Conservation (phyloP, 495 filamentous ascomycete species). For the Penicillium verhagenii region DNA sequence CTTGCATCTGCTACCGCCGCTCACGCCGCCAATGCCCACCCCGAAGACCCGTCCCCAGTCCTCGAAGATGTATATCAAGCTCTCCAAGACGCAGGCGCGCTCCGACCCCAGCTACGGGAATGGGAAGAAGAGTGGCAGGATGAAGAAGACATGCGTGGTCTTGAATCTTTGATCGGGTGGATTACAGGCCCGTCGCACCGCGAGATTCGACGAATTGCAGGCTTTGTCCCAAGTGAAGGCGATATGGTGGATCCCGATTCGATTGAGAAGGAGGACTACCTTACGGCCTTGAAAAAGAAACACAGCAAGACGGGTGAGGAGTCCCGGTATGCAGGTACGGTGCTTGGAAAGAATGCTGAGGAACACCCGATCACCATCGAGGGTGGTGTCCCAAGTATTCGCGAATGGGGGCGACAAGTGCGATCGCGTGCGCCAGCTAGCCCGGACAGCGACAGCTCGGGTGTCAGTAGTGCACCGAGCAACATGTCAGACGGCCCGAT, state of each 20-base stretch:
- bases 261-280: constrained; percentile 66
- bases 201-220: constrained; percentile 72
- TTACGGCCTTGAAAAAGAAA: constrained; percentile 78
- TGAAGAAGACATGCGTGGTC: constrained; percentile 70
- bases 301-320: constrained; percentile 82
- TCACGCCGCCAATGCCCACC: constrained; percentile 58
- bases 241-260: constrained; percentile 47
- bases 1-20: constrained; percentile 62
- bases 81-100: constrained; percentile 68
- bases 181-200: constrained; percentile 61
- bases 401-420: constrained; percentile 58
- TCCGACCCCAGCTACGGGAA: constrained; percentile 59
- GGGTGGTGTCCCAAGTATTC: constrained; percentile 66
- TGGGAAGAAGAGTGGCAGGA: constrained; percentile 59
- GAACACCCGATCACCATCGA: constrained; percentile 68
- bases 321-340: constrained; percentile 74
- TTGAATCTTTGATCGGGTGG: constrained; percentile 74
- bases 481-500: constrained; percentile 40
- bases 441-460: constrained; percentile 38
- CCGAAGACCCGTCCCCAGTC: constrained; percentile 46
- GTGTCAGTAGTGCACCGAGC: constrained; percentile 45
- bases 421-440: constrained; percentile 32
- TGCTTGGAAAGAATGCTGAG: constrained; percentile 68
- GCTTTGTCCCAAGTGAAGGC: constrained; percentile 46
- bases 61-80: constrained; percentile 82